Evolutionary conservation across 208 protist species (phyloP).

Genomic region (Trypanosoma platydactyli): DNA sequence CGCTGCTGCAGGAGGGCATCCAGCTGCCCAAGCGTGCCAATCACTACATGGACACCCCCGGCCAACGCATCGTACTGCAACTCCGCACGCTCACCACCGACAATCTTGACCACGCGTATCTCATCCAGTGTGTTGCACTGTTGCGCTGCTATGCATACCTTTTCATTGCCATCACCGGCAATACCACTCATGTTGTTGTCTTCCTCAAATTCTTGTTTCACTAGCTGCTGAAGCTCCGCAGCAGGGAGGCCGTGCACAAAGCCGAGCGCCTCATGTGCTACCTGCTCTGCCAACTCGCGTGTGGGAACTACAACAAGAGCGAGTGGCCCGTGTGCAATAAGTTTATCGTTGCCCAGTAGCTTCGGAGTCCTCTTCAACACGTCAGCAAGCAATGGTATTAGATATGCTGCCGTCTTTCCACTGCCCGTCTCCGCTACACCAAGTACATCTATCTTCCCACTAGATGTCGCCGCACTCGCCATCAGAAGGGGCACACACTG

Average conservation of each 20-base stretch:
- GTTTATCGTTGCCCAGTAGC: conserved; percentile 60
- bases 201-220: conserved; percentile 12
- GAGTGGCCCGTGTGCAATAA: conserved; percentile 73
- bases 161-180: conserved; percentile 4
- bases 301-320: conserved; percentile 91
- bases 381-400: conserved; percentile 85
- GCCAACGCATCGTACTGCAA: conserved; percentile 54
- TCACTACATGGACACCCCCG: conserved; percentile 68
- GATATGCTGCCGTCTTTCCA: conserved; percentile 93
- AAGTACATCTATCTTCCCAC: conserved; percentile 73
- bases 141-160: neutral
- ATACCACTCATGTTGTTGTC: neutral
- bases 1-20: conserved; percentile 61
- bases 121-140: conserved; percentile 49
- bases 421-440: conserved; percentile 92
- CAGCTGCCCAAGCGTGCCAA: conserved; percentile 85
- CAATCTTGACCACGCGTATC: conserved; percentile 70
- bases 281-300: conserved; percentile 93
- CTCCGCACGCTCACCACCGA: conserved; percentile 66
- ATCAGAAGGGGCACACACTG: conserved; percentile 74
- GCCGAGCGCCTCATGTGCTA: conserved; percentile 37
- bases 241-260: conserved; percentile 14
- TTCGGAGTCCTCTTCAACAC: conserved; percentile 46
- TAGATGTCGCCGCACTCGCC: conserved; percentile 6
- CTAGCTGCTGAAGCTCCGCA: conserved; percentile 15